These are phyloP conservation scores for Protostelium mycophagum DNA, from an alignment of 78 protist species.

Conservation along the genomic window DNA sequence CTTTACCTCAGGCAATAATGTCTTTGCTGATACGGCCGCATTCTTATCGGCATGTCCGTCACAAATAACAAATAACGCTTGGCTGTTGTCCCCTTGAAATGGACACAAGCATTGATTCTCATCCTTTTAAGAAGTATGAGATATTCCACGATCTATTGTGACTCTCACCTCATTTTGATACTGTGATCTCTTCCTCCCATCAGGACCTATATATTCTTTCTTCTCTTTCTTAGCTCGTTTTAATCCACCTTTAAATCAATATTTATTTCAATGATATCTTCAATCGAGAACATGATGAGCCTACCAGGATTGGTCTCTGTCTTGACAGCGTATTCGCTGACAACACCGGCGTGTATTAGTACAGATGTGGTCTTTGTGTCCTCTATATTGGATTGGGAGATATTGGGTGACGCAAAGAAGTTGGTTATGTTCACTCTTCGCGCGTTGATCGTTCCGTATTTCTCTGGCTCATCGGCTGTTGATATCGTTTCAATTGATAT, in stretches of 20 bases:
- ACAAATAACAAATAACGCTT: conserved; percentile 47
- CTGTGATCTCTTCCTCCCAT: background rate
- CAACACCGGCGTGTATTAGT: background rate
- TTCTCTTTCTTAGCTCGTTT: background rate
- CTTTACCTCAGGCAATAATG: conserved; percentile 25
- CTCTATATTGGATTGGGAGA: background rate
- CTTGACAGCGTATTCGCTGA: background rate
- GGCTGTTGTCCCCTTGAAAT: background rate
- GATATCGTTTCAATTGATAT: background rate
- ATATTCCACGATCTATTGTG: no score
- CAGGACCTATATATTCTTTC: background rate
- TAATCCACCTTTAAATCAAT: background rate
- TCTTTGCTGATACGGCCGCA: conserved; percentile 39
- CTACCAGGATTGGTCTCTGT: background rate
- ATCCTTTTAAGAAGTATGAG: no score
- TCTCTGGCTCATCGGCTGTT: background rate
- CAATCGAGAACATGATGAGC: background rate
- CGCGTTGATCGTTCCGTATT: background rate
- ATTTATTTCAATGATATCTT: background rate
- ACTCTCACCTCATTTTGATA: background rate
- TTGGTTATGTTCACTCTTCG: background rate
- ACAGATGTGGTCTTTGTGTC: background rate
- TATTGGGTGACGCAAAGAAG: background rate
- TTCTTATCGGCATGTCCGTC: conserved; percentile 67
- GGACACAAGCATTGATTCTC: conserved; percentile 30